Evolutionary conservation across 768 basidiomycete genomes (phyloP), one percentile per base, ranked within the genome.

Genomic region (Leucocoprinus sp.): DNA sequence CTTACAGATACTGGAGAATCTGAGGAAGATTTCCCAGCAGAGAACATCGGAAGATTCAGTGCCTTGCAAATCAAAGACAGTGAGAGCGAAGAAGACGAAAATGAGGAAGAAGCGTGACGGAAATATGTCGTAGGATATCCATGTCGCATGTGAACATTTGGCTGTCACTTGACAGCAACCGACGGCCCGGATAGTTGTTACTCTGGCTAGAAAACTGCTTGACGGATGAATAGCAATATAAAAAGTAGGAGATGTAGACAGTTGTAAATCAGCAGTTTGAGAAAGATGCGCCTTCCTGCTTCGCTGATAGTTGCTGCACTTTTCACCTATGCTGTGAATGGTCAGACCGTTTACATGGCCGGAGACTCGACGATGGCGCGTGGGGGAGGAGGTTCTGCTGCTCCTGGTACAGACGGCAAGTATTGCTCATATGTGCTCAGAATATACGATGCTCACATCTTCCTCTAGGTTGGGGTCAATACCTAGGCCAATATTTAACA

Each of bases 321-420:
- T 9, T 38, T 50, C 17, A 40, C 43, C n/a, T 34, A 27, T 1
- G 37, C 46, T 37, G 57, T 53, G 29, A 51, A 43, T 48, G 62
- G 56, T 7, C 66, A 68, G 48, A 70, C 64, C 12, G 60, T 72
- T 11, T 71, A 69, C 45, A 49, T 70, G 33, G 70, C 68, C 0
- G 70, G 71, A 7, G 70, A 72, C 51, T 67, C 65, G 8, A 72
- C 69, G 3, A 70, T 69, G 71, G 70, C 70, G 1, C 53, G 48
- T 37, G 60, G 61, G 43, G 65, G 70, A 34, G 65, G 65, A 27
- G 64, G 69, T 15, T 52, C 56, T 28, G 67, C 42, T 5, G 31
- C 42, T 9, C 42, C 42, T 28, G 46, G 46, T 14, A 34, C 46
- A 15, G 46, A 42, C 12, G 46, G 46, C 42, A 23, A 27, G 46